Conservation (phyloP, 257 asterid species). For the Forsythia viridissima region DNA sequence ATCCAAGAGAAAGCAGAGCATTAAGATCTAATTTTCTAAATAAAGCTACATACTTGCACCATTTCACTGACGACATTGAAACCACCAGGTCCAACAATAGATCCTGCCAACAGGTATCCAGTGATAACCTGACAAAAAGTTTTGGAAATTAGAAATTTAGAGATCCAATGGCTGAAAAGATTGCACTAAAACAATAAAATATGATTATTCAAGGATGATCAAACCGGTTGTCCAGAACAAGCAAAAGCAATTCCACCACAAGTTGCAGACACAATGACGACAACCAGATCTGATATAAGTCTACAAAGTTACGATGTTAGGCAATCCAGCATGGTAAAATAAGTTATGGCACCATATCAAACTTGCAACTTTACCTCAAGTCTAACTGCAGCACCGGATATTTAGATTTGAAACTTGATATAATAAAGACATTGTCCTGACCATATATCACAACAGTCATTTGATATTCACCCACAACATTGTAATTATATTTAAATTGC, state of each 20-base stretch:
- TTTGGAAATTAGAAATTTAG: conserved; percentile 24
- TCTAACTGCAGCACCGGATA: conserved; percentile 95
- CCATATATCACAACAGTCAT: conserved; percentile 16
- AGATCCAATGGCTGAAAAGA: conserved; percentile 16
- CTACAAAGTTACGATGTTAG: conserved; percentile 46
- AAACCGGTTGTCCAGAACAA: conserved; percentile 99
- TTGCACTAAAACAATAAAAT: conserved; percentile 4
- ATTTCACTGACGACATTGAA: conserved; percentile 89
- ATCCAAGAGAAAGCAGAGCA: conserved; percentile 3
- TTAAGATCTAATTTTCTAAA: conserved; percentile 9
- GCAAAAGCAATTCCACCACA: conserved; percentile 99
- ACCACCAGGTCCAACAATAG: conserved; percentile 99
- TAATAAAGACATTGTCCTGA: conserved; percentile 94
- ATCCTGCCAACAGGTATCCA: conserved; percentile 97
- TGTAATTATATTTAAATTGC: conserved; percentile 13
- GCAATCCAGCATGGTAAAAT: conserved; percentile 18
- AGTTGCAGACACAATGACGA: conserved; percentile 97
- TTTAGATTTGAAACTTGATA: conserved; percentile 95
- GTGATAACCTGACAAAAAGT: conserved; percentile 75
- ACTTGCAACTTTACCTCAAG: conserved; percentile 62
- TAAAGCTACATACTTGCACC: conserved; percentile 81
- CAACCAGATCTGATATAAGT: conserved; percentile 96
- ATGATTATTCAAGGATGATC: conserved; percentile 35
- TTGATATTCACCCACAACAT: conserved; percentile 19
- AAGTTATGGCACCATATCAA: conserved; percentile 16